These are phyloP conservation scores for Penicillium lagena DNA, from an alignment of 495 filamentous ascomycete species.

Conservation along the genomic window DNA sequence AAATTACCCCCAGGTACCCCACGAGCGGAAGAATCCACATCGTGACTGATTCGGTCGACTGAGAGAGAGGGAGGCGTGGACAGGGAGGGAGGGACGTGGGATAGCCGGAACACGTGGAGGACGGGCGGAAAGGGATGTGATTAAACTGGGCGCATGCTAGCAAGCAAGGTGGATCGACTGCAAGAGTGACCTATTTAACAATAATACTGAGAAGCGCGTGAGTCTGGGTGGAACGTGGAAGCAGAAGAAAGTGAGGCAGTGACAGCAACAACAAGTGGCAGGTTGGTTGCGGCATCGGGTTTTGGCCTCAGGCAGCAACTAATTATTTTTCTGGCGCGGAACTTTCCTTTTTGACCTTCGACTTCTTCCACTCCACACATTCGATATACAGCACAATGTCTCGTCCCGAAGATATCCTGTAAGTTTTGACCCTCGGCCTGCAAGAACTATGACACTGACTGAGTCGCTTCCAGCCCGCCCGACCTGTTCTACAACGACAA, in stretches of 20 bases:
- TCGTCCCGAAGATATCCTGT: conserved; percentile 92
- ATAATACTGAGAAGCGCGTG: too few relatives aligned
- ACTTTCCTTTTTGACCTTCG: neutral
- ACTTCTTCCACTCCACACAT: neutral
- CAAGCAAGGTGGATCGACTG: too few relatives aligned
- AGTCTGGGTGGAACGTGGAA: too few relatives aligned
- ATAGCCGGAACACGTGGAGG: too few relatives aligned
- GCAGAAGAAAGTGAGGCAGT: too few relatives aligned
- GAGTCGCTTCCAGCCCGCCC: conserved; percentile 56
- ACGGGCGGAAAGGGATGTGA: too few relatives aligned
- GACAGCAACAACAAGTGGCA: neutral
- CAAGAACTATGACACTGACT: neutral
- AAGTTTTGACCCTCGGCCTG: conserved; percentile 14
- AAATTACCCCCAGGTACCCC: conserved; percentile 78
- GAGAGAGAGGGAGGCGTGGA: neutral
- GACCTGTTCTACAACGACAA: conserved; percentile 96
- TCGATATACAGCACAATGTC: conserved; percentile 58
- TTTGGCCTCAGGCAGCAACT: conserved; percentile 22
- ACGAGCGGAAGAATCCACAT: conserved; percentile 93
- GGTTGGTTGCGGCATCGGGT: conserved; percentile 6
- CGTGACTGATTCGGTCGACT: conserved; percentile 10
- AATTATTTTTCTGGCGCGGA: neutral
- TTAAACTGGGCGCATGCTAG: too few relatives aligned
- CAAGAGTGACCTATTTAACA: too few relatives aligned
- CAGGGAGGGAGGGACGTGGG: neutral